Conservation (phyloP, 1,284 basidiomycete species). For the Ceratobasidium sp. region DNA sequence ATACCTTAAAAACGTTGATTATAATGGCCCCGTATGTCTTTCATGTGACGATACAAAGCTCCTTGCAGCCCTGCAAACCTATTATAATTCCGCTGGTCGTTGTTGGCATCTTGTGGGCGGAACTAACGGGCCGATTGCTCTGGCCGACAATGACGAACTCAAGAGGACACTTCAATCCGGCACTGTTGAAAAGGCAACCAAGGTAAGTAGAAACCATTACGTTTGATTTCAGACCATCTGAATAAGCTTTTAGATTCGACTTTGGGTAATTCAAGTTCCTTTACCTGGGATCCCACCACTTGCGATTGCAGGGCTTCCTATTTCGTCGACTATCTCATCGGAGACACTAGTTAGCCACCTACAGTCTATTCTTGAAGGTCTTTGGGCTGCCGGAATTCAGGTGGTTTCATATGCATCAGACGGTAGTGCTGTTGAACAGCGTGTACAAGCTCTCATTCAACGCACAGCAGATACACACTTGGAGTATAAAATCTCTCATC, state of each 20-base stretch:
- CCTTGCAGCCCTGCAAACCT: slow-evolving; percentile 49
- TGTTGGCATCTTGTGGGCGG: slow-evolving; percentile 53
- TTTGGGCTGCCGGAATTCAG: slow-evolving; percentile 49
- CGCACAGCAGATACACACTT: slow-evolving; percentile 21
- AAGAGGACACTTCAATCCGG: slow-evolving; percentile 44
- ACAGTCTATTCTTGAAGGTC: neutral
- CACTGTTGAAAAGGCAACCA: neutral
- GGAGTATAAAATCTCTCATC: slow-evolving; percentile 31
- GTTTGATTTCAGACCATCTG: neutral
- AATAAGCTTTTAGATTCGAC: neutral
- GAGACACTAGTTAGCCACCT: neutral
- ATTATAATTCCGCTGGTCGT: slow-evolving; percentile 50
- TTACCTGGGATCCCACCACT: slow-evolving; percentile 42
- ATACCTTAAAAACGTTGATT: neutral
- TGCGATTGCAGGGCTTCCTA: neutral
- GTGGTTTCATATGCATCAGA: slow-evolving; percentile 55
- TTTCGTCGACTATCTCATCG: slow-evolving; percentile 48
- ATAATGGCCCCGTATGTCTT: slow-evolving; percentile 34
- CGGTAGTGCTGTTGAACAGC: slow-evolving; percentile 55
- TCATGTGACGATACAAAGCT: slow-evolving; percentile 49
- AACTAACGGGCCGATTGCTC: slow-evolving; percentile 48
- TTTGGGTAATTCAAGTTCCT: slow-evolving; percentile 52
- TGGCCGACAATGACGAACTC: slow-evolving; percentile 48
- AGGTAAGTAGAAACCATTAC: slow-evolving; percentile 35
- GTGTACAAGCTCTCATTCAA: slow-evolving; percentile 49